A percentile compares a stretch with the other conserved stretches of the same genome.
Conservation (phyloP, 2,329 filamentous ascomycete genomes). For the Basipetospora chlamydospora region DNA sequence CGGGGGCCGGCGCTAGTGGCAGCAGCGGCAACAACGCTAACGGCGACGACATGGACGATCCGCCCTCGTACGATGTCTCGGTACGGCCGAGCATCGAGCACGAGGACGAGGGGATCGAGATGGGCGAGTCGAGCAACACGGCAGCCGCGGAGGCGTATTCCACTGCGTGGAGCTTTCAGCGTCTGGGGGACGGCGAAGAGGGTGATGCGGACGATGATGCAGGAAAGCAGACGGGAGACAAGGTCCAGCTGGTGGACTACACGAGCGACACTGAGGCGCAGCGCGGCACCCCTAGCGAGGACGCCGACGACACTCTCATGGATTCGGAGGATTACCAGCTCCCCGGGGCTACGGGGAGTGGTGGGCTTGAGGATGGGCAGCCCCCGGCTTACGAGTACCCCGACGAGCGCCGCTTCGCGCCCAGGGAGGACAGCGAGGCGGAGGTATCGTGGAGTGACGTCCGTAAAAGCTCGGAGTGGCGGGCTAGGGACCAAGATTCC, state of each 20-base stretch:
- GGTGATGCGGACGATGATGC: conserved; percentile 15
- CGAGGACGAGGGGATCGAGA: conserved; percentile 30
- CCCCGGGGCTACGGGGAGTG: conserved; percentile 8
- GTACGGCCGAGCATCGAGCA: conserved; percentile 31
- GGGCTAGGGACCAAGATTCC: conserved; percentile 1
- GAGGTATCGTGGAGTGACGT: conserved; percentile 4
- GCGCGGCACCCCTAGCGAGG: conserved; percentile 24
- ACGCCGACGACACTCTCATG: conserved; percentile 8
- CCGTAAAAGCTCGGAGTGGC: neutral
- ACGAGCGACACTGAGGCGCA: conserved; percentile 30
- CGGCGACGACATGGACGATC: conserved; percentile 20
- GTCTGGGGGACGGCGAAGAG: conserved; percentile 12
- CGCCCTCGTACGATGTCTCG: conserved; percentile 17
- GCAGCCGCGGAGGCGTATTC: conserved; percentile 16
- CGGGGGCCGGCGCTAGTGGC: too few relatives aligned
- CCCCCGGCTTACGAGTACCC: conserved; percentile 7
- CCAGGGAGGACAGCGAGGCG: neutral
- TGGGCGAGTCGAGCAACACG: conserved; percentile 15
- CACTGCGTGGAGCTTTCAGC: conserved; percentile 32
- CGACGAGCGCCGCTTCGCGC: conserved; percentile 4
- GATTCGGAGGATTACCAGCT: conserved; percentile 8
- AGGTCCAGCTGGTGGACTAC: conserved; percentile 18
- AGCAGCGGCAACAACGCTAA: too few relatives aligned
- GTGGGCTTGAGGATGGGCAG: conserved; percentile 8
- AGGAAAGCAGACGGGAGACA: conserved; percentile 17